phyloP scores from a whole-genome alignment of 495 filamentous ascomycete genomes.

The Cercophora newfieldiana region DNA sequence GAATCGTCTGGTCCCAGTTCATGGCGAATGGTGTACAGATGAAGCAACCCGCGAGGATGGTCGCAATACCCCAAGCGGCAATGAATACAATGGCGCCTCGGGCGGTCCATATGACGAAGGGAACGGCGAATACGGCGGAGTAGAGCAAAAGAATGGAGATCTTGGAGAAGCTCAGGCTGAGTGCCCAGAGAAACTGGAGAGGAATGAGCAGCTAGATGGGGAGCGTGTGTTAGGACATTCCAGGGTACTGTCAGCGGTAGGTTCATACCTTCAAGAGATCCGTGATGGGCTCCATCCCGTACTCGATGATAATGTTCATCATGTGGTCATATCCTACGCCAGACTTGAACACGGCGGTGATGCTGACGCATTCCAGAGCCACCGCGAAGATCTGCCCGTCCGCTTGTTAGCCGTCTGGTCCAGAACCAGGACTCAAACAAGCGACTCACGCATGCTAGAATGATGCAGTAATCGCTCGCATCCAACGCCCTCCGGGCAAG shows the following conservation, averaged over 20 bases:
- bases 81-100: slow-evolving; percentile 27
- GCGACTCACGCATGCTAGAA: slow-evolving; percentile 27
- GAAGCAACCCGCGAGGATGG: slow-evolving; percentile 28
- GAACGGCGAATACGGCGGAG: slow-evolving; percentile 28
- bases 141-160: slow-evolving; percentile 32
- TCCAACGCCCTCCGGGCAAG: slow-evolving; percentile 26
- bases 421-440: neutral
- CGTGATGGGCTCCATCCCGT: slow-evolving; percentile 16
- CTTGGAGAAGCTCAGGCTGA: slow-evolving; percentile 29
- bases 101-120: slow-evolving; percentile 25
- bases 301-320: slow-evolving; percentile 13
- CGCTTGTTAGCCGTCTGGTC: neutral
- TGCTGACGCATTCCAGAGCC: slow-evolving; percentile 17
- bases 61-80: slow-evolving; percentile 26
- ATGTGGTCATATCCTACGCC: slow-evolving; percentile 25
- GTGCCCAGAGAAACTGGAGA: slow-evolving; percentile 19
- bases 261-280: slow-evolving; percentile 14
- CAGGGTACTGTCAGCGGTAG: neutral
- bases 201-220: slow-evolving; percentile 24
- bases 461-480: slow-evolving; percentile 31
- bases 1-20: slow-evolving; percentile 32
- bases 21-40: slow-evolving; percentile 30
- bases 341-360: neutral
- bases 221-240: neutral
- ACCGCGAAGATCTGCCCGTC: slow-evolving; percentile 9